Conservation (phyloP, 2,329 filamentous ascomycete genomes). For the Paraphoma sp. region DNA sequence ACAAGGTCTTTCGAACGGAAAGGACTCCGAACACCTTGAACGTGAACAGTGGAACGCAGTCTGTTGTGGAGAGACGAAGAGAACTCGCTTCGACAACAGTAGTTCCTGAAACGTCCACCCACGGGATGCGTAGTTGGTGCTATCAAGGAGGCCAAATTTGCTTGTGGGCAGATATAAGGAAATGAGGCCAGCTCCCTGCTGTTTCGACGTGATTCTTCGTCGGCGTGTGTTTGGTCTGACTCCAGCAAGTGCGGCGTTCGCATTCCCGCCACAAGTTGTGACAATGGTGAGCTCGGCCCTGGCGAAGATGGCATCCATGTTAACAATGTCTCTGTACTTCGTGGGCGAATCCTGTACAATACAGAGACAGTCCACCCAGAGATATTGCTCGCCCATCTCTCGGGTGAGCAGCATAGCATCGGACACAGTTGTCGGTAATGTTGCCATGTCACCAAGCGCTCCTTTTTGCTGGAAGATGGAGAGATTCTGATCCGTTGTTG, state of each 20-base stretch:
- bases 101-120: background rate
- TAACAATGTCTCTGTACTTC: background rate
- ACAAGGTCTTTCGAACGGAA: too few species aligned
- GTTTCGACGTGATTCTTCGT: background rate
- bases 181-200: background rate
- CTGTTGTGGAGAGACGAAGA: background rate
- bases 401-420: background rate
- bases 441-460: background rate
- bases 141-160: background rate
- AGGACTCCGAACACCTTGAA: background rate
- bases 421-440: background rate
- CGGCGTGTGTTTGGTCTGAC: background rate
- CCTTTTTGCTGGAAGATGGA: background rate
- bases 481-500: background rate
- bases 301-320: background rate
- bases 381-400: background rate
- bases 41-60: background rate
- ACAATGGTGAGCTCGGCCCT: background rate
- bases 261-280: background rate
- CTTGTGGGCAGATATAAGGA: background rate
- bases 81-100: background rate
- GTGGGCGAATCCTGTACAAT: background rate
- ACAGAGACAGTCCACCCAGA: constrained; percentile 1
- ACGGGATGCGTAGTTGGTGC: background rate
- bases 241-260: background rate